Conservation (phyloP, 176 grass and related monocot species). For the Triticum turgidum region DNA sequence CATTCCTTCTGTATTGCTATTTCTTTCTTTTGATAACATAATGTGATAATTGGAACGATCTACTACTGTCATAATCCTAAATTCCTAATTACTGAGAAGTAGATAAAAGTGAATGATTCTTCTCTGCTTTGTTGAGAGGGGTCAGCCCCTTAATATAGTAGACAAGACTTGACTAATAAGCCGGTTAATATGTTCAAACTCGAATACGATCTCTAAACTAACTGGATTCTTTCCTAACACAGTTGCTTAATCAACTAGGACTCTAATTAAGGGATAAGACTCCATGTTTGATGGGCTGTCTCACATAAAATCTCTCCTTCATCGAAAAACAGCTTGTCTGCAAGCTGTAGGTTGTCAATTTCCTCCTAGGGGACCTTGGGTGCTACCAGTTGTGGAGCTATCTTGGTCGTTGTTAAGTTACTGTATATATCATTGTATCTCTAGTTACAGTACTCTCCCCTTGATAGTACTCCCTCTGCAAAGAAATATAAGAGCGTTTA, state of each 20-base stretch:
- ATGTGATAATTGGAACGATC: background rate
- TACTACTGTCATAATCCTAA: background rate
- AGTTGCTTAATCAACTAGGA: background rate
- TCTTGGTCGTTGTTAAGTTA: no score
- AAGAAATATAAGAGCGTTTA: no score
- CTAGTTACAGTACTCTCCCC: background rate
- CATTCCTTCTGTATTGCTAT: background rate
- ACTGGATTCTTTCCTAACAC: background rate
- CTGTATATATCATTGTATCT: background rate
- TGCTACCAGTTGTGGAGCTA: no score
- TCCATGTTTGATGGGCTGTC: background rate
- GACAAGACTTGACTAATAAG: background rate
- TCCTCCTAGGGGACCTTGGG: no score
- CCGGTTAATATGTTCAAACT: background rate
- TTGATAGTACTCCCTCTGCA: background rate
- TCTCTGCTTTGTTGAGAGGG: background rate
- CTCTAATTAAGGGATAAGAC: background rate
- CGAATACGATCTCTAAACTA: background rate
- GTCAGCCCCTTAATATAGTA: background rate
- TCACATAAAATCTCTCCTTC: background rate
- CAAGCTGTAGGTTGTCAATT: background rate
- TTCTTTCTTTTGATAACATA: conserved; percentile 5
- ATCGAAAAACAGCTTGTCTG: background rate
- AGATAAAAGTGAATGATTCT: background rate
- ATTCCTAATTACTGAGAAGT: background rate